These are phyloP conservation scores for Plantago rigida DNA, from an alignment of 305 asterid species.

Conservation along the genomic window DNA sequence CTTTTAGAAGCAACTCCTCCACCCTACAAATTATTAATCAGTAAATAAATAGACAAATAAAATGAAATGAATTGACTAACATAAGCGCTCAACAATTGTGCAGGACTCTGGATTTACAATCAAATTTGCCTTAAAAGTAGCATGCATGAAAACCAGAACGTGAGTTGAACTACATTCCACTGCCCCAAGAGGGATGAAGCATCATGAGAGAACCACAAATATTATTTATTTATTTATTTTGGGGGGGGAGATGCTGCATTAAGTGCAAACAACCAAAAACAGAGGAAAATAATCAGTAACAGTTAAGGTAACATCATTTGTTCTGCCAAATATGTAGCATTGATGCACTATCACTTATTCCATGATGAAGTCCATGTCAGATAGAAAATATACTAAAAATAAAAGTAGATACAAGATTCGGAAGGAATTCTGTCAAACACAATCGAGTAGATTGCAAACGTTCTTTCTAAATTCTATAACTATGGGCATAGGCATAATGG, in stretches of 20 bases:
- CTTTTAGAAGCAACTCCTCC: conserved; percentile 70
- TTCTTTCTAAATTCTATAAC: background rate
- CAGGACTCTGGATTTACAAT: background rate
- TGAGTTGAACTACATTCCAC: background rate
- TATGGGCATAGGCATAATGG: background rate
- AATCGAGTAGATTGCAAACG: background rate
- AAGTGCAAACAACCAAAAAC: too few relatives aligned
- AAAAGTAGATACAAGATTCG: background rate
- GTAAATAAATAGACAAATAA: conserved; percentile 2
- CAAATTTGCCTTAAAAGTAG: background rate
- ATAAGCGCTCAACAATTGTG: background rate
- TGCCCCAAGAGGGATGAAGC: background rate
- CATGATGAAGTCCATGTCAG: conserved; percentile 15
- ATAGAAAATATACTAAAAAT: background rate
- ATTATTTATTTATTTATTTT: too few relatives aligned
- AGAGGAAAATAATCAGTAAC: too few relatives aligned
- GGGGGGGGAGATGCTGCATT: too few relatives aligned
- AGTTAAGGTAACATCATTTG: too few relatives aligned
- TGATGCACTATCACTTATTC: conserved; percentile 1
- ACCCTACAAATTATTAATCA: conserved; percentile 40
- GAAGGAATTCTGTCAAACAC: background rate
- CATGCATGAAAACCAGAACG: background rate
- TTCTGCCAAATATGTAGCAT: background rate
- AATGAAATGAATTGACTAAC: background rate
- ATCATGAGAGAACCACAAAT: too few relatives aligned